Conservation (phyloP, 148 eudicot genomes). For the Rhododendron williamsianum region DNA sequence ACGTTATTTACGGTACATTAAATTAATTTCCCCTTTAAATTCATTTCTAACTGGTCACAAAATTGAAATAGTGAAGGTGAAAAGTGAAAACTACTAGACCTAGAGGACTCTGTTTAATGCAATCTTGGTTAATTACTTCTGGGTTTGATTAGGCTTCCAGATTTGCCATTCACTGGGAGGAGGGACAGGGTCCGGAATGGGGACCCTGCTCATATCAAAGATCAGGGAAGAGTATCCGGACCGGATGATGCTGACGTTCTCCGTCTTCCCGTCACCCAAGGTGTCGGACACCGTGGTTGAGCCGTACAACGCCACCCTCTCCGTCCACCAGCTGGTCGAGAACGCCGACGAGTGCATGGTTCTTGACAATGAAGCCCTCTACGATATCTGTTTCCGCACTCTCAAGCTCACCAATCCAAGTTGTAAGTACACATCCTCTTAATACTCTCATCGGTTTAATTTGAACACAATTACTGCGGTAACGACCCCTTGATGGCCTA, state of each 20-base stretch:
- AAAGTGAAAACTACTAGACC: not conserved
- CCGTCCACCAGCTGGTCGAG: constrained; percentile 44
- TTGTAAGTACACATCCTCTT: constrained; percentile 25
- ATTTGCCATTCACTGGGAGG: constrained; percentile 70
- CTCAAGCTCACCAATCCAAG: constrained; percentile 63
- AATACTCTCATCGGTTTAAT: not conserved
- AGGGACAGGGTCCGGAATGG: constrained; percentile 70
- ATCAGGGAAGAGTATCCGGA: constrained; percentile 42
- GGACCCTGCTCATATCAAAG: constrained; percentile 46
- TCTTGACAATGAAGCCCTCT: constrained; percentile 44
- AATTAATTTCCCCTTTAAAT: too few species aligned
- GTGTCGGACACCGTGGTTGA: constrained; percentile 67
- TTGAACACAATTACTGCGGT: not conserved
- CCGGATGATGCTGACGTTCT: constrained; percentile 42
- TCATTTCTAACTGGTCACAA: not conserved
- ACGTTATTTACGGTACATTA: too few species aligned
- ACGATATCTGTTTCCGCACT: constrained; percentile 65
- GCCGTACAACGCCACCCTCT: constrained; percentile 68
- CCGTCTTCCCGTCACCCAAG: constrained; percentile 58
- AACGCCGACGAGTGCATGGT: constrained; percentile 45
- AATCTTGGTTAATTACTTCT: not conserved
- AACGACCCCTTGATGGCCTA: too few species aligned
- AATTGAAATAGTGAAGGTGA: not conserved
- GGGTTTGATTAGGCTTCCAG: constrained; percentile 39
- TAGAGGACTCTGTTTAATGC: not conserved